A percentile compares a stretch with the other conserved stretches of the same genome.
Conservation (phyloP, 495 filamentous ascomycete genomes). For the Trichoderma parareesei region DNA sequence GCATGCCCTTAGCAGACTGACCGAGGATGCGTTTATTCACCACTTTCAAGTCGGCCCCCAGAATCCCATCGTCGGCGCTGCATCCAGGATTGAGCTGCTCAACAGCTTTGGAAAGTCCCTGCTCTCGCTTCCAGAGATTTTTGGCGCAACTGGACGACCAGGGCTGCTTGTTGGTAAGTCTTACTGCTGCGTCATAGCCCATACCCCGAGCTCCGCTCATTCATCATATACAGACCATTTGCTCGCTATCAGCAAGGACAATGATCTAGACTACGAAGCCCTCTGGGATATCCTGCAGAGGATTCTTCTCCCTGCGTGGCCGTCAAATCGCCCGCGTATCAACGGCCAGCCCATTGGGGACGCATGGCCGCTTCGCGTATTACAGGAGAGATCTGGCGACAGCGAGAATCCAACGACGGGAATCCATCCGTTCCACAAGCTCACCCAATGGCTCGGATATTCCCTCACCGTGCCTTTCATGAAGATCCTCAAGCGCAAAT, state of each 20-base stretch:
- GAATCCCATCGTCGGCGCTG: conserved; percentile 46
- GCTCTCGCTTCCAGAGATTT: conserved; percentile 34
- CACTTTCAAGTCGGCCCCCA: conserved; percentile 38
- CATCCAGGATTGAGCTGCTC: conserved; percentile 40
- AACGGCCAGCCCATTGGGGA: conserved; percentile 47
- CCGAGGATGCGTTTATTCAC: background rate
- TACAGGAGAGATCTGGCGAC: conserved; percentile 15
- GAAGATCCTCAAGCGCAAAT: conserved; percentile 53
- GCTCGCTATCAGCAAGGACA: conserved; percentile 18
- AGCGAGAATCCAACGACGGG: conserved; percentile 25
- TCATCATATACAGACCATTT: conserved; percentile 38
- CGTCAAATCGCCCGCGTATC: conserved; percentile 43
- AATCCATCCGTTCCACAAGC: conserved; percentile 56
- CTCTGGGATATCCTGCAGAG: conserved; percentile 47
- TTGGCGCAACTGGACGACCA: conserved; percentile 42
- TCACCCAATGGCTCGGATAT: conserved; percentile 69
- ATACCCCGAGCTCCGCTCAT: background rate
- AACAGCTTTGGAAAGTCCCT: conserved; percentile 42
- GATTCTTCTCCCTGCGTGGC: conserved; percentile 47
- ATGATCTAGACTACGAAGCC: conserved; percentile 24
- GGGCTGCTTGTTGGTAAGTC: conserved; percentile 47
- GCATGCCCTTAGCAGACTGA: conserved; percentile 11
- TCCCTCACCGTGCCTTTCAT: conserved; percentile 66
- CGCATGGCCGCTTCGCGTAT: conserved; percentile 42
- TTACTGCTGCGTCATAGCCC: background rate